Conservation (phyloP, 441 rosid species). For the Erysimum pusillum region DNA sequence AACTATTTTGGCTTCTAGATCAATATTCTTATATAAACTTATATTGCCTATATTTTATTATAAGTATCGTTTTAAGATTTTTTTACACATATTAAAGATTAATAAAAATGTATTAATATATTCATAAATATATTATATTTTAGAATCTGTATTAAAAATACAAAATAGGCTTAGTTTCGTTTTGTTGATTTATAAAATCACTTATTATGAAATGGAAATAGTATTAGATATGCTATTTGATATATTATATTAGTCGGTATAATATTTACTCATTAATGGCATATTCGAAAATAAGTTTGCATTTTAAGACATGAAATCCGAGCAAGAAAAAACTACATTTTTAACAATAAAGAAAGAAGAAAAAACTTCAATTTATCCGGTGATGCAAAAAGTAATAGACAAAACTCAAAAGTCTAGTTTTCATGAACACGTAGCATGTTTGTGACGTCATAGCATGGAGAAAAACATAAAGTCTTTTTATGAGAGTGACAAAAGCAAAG, state of each 20-base stretch:
- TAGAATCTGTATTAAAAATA: background rate
- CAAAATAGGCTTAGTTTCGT: background rate
- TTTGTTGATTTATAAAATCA: background rate
- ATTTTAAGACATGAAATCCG: slow-evolving; percentile 18
- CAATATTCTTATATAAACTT: background rate
- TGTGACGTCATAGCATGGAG: slow-evolving; percentile 27
- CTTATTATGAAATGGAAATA: background rate
- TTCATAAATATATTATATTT: too few species aligned
- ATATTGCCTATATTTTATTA: background rate
- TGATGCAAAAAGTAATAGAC: slow-evolving; percentile 17
- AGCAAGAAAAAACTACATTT: slow-evolving; percentile 3
- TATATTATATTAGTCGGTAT: background rate
- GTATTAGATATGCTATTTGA: background rate
- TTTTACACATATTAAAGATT: too few species aligned
- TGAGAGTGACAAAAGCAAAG: slow-evolving; percentile 38
- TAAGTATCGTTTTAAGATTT: background rate
- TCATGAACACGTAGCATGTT: slow-evolving; percentile 40
- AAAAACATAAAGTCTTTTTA: slow-evolving; percentile 1
- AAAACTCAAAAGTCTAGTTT: background rate
- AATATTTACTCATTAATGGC: slow-evolving; percentile 12
- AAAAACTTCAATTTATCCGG: background rate
- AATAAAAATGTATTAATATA: too few species aligned
- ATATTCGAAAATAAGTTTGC: slow-evolving; percentile 14
- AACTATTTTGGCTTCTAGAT: background rate
- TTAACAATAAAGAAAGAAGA: too few species aligned